Base-by-base conservation (phyloP, 805 yeast genomes). In the Candida alai region DNA sequence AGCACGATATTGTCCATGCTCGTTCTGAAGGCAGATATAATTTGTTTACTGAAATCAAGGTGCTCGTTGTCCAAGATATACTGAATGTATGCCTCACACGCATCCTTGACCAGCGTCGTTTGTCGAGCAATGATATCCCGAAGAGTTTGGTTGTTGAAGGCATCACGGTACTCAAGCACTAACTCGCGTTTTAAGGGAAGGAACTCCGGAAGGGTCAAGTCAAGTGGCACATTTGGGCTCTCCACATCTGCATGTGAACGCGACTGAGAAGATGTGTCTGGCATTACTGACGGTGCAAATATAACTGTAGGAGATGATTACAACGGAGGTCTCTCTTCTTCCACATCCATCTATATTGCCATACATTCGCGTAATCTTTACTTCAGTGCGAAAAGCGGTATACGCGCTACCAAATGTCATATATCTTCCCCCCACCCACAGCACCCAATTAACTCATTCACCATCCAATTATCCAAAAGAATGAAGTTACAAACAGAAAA, bases 1-100 rank as follows among this genome's bases (percentile, higher is more conserved):
- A 33, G 30, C 2, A 37, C 23, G n/a, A 54, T 32, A 2, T 28
- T 28, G 23, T 46, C 50, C 19, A 52, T 44, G 1, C 52, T 34
- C 3, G 37, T n/a, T 12, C 34, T 21, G 29, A 41, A 44, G 4
- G 20, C 15, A 1, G 25, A 11, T 13, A 49, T 29, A 4, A 35
- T 30, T 2, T 19, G 7, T 12, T 35, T 39, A 27, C 39, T 41
- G 12, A 45, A 27, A 7, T 34, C 36, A 7, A 38, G 22, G 6
- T 30, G 24, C 2, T 35, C 26, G 22, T 35, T 35, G 1, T 28
- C 19, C 22, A 41, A 27, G 12, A 43, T 33, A 24, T 25, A 37
- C 11, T 46, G 41, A 4, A 45, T 37, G 27, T 45, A 48, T 8
- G 43, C 30, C 12, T 47, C 38, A 10, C 41, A 30, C 8, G 36